phyloP scores from a whole-genome alignment of 2,329 filamentous ascomycete genomes.

The Neofusicoccum sp. region DNA sequence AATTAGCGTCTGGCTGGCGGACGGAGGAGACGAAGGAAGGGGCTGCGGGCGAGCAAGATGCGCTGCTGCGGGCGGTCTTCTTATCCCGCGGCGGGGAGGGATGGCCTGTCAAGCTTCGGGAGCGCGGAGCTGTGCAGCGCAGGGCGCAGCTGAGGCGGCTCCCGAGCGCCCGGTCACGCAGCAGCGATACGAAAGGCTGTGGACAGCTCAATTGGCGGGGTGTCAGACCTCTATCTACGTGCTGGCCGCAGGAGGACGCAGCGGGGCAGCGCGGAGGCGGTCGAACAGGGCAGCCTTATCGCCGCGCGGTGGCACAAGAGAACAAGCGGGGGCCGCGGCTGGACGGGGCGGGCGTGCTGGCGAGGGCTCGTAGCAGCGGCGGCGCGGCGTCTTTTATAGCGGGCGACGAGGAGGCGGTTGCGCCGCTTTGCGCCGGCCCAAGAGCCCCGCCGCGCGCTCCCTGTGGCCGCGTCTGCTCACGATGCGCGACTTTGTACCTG shows the following conservation, averaged over 20 bases:
- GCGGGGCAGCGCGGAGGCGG: background rate
- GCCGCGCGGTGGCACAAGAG: conserved; percentile 5
- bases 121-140: background rate
- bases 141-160: conserved; percentile 4
- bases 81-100: background rate
- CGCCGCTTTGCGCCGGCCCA: conserved; percentile 14
- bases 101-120: background rate
- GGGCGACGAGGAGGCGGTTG: background rate
- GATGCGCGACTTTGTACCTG: conserved; percentile 21
- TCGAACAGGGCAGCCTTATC: conserved; percentile 5
- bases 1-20: background rate
- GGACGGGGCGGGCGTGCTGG: background rate
- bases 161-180: background rate
- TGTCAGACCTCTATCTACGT: conserved; percentile 17
- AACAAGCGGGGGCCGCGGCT: background rate
- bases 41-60: background rate
- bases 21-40: background rate
- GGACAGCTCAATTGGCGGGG: background rate
- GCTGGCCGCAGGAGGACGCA: conserved; percentile 2
- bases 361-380: background rate
- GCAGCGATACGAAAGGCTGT: background rate
- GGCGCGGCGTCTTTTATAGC: conserved; percentile 6
- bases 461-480: conserved; percentile 1
- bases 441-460: background rate
- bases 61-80: conserved; percentile 5